Conservation (phyloP, 768 basidiomycete genomes). For the Fomitopsis serialis region DNA sequence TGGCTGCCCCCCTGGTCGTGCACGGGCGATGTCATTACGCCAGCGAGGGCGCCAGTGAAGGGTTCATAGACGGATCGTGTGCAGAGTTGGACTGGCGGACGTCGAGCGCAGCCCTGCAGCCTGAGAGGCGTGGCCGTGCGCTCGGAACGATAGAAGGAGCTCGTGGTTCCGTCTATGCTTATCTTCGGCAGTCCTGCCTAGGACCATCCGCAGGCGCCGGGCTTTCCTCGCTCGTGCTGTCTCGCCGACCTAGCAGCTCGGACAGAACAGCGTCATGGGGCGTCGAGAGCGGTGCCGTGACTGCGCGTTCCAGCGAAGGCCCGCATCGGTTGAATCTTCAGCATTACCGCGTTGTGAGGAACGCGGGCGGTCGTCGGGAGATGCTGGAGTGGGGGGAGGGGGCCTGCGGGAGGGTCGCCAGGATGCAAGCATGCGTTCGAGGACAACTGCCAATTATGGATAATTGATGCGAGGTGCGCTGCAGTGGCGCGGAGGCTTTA, state of each 20-base stretch:
- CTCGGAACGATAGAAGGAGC: conserved; percentile 12
- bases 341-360: neutral
- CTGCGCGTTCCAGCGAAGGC: conserved; percentile 11
- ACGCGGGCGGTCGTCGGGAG: neutral
- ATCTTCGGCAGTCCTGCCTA: conserved; percentile 5
- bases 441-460: neutral
- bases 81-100: conserved; percentile 12
- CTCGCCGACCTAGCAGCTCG: conserved; percentile 34
- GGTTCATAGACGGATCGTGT: conserved; percentile 38
- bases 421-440: conserved; percentile 3
- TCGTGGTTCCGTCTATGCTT: conserved; percentile 10
- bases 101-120: conserved; percentile 7
- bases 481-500: neutral
- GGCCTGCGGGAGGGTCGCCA: conserved; percentile 3
- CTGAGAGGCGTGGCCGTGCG: conserved; percentile 10
- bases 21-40: conserved; percentile 25
- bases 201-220: neutral
- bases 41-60: conserved; percentile 41
- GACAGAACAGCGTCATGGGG: conserved; percentile 64
- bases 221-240: neutral
- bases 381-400: conserved; percentile 4
- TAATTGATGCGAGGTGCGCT: neutral
- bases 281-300: conserved; percentile 34
- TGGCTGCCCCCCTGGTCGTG: conserved; percentile 11
- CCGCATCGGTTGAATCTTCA: neutral